A percentile compares a stretch with the other conserved stretches of the same genome.
These are phyloP conservation scores for Mycena belliarum DNA, from an alignment of 768 basidiomycete species.

Conservation along the genomic window DNA sequence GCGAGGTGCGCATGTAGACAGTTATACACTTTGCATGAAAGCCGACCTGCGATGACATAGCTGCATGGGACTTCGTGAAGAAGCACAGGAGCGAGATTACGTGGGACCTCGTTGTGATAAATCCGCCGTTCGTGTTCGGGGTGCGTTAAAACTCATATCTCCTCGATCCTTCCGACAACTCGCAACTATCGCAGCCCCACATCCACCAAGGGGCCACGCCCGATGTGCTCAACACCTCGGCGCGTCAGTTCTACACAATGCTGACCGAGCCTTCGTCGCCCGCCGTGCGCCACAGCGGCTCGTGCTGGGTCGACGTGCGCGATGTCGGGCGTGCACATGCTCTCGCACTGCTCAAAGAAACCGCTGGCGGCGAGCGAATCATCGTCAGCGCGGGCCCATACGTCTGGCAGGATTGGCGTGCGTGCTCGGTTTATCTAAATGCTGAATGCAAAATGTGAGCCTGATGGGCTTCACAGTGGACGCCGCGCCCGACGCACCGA, in stretches of 20 bases:
- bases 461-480: too few relatives aligned
- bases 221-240: constrained; percentile 37
- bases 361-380: constrained; percentile 56
- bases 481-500: not conserved
- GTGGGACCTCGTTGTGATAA: constrained; percentile 55
- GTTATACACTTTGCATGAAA: too few relatives aligned
- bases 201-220: constrained; percentile 34
- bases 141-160: too few relatives aligned
- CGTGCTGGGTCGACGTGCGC: constrained; percentile 13
- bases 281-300: not conserved
- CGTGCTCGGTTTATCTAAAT: not conserved
- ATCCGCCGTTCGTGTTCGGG: constrained; percentile 50
- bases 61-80: constrained; percentile 39
- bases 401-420: constrained; percentile 20
- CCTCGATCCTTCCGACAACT: too few relatives aligned
- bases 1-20: constrained; percentile 43
- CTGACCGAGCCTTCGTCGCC: not conserved
- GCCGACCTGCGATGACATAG: too few relatives aligned
- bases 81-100: constrained; percentile 37
- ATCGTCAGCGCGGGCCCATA: constrained; percentile 39
- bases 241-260: constrained; percentile 26
- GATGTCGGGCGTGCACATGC: too few relatives aligned
- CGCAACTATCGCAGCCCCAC: too few relatives aligned
- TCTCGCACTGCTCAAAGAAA: constrained; percentile 25
- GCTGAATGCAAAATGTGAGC: too few relatives aligned